Percentiles rank a stretch among this genome's conserved stretches.
Conservation (phyloP, 2,329 filamentous ascomycete species). For the Penicillium sp. region DNA sequence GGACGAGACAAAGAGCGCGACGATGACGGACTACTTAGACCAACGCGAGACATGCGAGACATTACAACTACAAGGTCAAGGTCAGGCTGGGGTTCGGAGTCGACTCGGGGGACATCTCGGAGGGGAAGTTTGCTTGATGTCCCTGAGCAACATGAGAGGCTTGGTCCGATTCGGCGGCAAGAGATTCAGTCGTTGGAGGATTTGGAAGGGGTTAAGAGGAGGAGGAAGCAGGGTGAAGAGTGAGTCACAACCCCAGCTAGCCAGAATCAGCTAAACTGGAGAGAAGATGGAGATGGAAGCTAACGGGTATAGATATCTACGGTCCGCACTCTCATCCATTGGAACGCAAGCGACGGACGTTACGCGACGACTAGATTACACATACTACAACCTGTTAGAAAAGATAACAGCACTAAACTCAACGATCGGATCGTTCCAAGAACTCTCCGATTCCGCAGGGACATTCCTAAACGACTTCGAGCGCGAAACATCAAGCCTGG, state of each 20-base stretch:
- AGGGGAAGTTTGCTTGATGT: slow-evolving; percentile 35
- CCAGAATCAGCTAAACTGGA: too few relatives aligned
- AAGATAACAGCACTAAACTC: slow-evolving; percentile 46
- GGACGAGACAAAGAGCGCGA: slow-evolving; percentile 37
- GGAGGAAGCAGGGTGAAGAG: slow-evolving; percentile 77
- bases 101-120: slow-evolving; percentile 32
- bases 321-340: slow-evolving; percentile 40
- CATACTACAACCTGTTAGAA: slow-evolving; percentile 54
- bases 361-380: slow-evolving; percentile 52
- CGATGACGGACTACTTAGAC: slow-evolving; percentile 34
- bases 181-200: slow-evolving; percentile 41
- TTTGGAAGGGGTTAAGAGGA: slow-evolving; percentile 51
- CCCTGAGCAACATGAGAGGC: slow-evolving; percentile 29
- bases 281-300: too few relatives aligned
- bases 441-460: slow-evolving; percentile 42
- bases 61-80: slow-evolving; percentile 30
- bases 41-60: too few relatives aligned
- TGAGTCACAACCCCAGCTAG: too few relatives aligned
- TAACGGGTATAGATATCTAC: slow-evolving; percentile 32
- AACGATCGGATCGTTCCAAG: slow-evolving; percentile 47
- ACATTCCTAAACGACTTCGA: slow-evolving; percentile 45
- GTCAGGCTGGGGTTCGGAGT: slow-evolving; percentile 40
- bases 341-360: slow-evolving; percentile 46
- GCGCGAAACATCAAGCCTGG: slow-evolving; percentile 38
- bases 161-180: slow-evolving; percentile 32